A percentile compares a stretch with the other conserved stretches of the same genome.
Evolutionary conservation across 2,329 filamentous ascomycete species (phyloP).

Genomic region (Xylaria sp.): DNA sequence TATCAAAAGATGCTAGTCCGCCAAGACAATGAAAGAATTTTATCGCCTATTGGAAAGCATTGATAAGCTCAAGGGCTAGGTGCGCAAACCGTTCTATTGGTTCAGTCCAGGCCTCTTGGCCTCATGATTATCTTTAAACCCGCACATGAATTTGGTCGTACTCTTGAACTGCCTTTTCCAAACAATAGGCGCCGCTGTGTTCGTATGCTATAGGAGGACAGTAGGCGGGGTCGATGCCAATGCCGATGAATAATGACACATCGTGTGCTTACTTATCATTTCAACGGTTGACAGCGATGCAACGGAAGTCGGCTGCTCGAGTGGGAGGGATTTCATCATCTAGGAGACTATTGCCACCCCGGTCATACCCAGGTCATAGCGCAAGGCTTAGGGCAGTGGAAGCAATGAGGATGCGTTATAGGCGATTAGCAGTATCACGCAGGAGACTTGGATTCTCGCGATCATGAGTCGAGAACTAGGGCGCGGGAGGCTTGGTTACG

Average conservation of each 20-base stretch:
- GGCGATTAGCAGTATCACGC: constrained; percentile 4
- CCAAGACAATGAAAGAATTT: constrained; percentile 26
- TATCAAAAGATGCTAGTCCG: constrained; percentile 12
- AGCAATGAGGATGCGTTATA: neutral
- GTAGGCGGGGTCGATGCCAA: constrained; percentile 14
- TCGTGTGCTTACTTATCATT: constrained; percentile 25
- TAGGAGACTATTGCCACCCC: constrained; percentile 6
- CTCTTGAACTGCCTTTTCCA: constrained; percentile 30
- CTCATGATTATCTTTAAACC: constrained; percentile 20
- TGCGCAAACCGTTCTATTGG: constrained; percentile 28
- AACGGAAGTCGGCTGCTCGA: constrained; percentile 12
- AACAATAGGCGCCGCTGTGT: constrained; percentile 9
- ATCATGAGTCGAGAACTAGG: neutral
- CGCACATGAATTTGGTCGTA: constrained; percentile 2
- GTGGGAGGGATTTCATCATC: constrained; percentile 25
- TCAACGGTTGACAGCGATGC: constrained; percentile 16
- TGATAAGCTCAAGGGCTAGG: constrained; percentile 31
- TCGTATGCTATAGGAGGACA: neutral
- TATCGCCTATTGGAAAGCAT: constrained; percentile 27
- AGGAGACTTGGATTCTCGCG: constrained; percentile 6
- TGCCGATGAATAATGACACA: constrained; percentile 22
- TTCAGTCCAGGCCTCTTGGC: constrained; percentile 6
- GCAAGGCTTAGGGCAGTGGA: constrained; percentile 8
- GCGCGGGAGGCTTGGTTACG: neutral
- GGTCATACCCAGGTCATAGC: constrained; percentile 7